phyloP scores from a whole-genome alignment of 768 basidiomycete genomes.

The Dentipellis fragilis region DNA sequence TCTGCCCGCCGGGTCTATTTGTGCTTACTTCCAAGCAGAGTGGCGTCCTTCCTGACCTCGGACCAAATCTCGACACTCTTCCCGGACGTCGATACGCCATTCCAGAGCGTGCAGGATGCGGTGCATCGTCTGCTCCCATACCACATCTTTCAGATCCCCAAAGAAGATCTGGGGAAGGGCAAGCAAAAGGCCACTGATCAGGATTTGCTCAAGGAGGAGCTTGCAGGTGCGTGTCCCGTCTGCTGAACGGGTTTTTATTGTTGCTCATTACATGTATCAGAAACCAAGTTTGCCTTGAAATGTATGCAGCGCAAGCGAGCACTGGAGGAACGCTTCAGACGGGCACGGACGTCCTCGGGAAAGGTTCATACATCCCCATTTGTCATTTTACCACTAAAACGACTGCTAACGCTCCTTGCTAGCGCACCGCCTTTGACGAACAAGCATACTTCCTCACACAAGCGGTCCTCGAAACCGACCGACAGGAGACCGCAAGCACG shows the following conservation, averaged over 20 bases:
- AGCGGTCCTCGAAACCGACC: slow-evolving; percentile 54
- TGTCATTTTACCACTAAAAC: not conserved
- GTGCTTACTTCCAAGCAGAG: slow-evolving; percentile 26
- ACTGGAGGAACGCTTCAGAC: slow-evolving; percentile 50
- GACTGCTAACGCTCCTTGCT: not conserved
- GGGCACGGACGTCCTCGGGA: slow-evolving; percentile 40
- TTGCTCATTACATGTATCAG: slow-evolving; percentile 26
- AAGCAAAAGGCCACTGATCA: slow-evolving; percentile 46
- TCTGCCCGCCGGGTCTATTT: not conserved
- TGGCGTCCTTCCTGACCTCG: slow-evolving; percentile 42
- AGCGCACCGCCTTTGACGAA: slow-evolving; percentile 54
- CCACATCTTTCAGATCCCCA: slow-evolving; percentile 70
- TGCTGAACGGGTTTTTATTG: not conserved
- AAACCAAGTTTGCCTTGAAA: slow-evolving; percentile 60
- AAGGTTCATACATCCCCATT: slow-evolving; percentile 33
- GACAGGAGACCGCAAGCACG: slow-evolving; percentile 46
- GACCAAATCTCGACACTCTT: slow-evolving; percentile 54
- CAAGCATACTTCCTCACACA: slow-evolving; percentile 59
- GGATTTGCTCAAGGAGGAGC: slow-evolving; percentile 35
- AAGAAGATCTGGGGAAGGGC: slow-evolving; percentile 41
- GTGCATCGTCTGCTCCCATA: slow-evolving; percentile 70
- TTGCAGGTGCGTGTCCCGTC: slow-evolving; percentile 33
- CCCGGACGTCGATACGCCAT: slow-evolving; percentile 65
- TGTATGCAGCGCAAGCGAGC: slow-evolving; percentile 49
- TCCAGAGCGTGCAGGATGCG: slow-evolving; percentile 49